Base-by-base conservation (phyloP, 1,284 basidiomycete genomes). In the Athelia sp. region DNA sequence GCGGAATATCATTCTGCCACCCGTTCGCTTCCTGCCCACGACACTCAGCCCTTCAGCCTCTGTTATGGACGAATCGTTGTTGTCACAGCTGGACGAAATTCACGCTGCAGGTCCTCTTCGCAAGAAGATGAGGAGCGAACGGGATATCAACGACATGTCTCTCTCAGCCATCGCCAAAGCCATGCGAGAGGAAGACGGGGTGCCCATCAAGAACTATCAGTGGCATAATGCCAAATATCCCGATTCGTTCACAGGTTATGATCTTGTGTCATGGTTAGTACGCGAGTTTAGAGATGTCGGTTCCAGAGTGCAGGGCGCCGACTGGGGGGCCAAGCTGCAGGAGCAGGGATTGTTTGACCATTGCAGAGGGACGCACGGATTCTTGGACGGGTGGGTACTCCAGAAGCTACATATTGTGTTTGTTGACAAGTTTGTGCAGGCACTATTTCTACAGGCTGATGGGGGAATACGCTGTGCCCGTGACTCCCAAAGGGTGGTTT, bases 361-460 rank as follows among this genome's bases (percentile, higher is more conserved):
- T 68, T 87, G 86, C 61, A 73, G 83, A 49, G 81, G 82, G 1
- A 72, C 77, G 8, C 92, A 94, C 62, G 81, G 79, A 1, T 94
- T 95, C 67, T 66, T 94, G 52, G 91, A 94, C 59, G 90, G 90
- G 89, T 89, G 52, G 63, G 80, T 59, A n/a, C 19, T 17, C 15
- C 31, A 22, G 4, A 26, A 32, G n/a, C 32, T 43, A 21, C 35
- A 35, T 43, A 38, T 44, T 21, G 47, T 49, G n/a, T 29, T 48
- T 40, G 22, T 32, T 49, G n/a, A 17, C 36, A 40, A 17, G 23
- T 40, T 51, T 55, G 50, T 8, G 21, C 44, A 91, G 88, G 18
- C 87, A 93, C 62, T 92, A 94, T 65, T 93, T 87, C 63, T 94
- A 94, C 65, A 82, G 83, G 4, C 73, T 95, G 26, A 82, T 79